These are phyloP conservation scores for Pterocarpus macrocarpus DNA, from an alignment of 306 rosid species.

Conservation along the genomic window DNA sequence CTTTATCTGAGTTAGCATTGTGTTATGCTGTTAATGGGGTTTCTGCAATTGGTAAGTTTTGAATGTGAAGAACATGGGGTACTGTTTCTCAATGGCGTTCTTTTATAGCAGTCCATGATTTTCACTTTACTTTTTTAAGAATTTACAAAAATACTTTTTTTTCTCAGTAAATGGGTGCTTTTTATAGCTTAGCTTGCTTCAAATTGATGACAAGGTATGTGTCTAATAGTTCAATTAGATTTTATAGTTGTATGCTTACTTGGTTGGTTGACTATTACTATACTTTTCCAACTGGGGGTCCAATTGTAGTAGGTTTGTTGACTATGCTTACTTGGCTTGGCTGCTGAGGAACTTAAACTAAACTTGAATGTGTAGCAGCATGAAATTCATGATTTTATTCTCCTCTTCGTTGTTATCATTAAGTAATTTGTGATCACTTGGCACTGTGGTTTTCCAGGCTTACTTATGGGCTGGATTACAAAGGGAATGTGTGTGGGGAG, in stretches of 20 bases:
- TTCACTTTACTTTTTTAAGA: constrained; percentile 12
- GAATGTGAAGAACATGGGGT: constrained; percentile 16
- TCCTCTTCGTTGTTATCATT: constrained; percentile 16
- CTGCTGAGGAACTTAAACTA: background rate
- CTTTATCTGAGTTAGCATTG: constrained; percentile 40
- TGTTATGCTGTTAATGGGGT: constrained; percentile 29
- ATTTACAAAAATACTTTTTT: background rate
- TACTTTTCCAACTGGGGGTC: background rate
- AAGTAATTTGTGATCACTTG: constrained; percentile 35
- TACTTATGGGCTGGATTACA: constrained; percentile 93
- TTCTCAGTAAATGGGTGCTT: background rate
- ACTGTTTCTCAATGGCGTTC: constrained; percentile 37
- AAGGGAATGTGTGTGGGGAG: constrained; percentile 95
- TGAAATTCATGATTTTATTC: background rate
- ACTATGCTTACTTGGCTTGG: background rate
- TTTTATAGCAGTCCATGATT: constrained; percentile 36
- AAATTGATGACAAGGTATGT: constrained; percentile 26
- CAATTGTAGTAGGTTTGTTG: constrained; percentile 14
- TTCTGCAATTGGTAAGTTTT: constrained; percentile 21
- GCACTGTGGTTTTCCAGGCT: constrained; percentile 67
- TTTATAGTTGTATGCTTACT: constrained; percentile 40
- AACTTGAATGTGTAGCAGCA: constrained; percentile 30
- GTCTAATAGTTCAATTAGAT: constrained; percentile 5
- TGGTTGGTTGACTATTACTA: background rate
- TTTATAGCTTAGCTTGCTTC: constrained; percentile 32